Percentiles rank a stretch among this genome's conserved stretches.
Conservation (phyloP, 805 yeast species). For the Lipomyces spencermartinsiae region DNA sequence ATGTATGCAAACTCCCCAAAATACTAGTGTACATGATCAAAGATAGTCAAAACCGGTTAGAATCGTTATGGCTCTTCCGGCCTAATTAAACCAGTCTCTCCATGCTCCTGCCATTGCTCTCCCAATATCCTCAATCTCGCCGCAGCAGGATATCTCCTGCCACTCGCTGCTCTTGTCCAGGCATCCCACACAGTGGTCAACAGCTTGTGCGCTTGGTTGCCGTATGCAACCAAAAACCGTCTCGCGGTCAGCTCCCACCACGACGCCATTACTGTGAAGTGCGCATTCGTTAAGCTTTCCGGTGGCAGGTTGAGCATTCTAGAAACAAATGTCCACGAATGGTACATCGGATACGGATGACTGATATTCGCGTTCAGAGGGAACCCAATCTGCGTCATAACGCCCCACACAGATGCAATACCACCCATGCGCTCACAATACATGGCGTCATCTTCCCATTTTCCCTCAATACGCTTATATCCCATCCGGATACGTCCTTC, state of each 20-base stretch:
- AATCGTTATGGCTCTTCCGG: conserved; percentile 49
- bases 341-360: conserved; percentile 64
- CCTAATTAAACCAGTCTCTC: conserved; percentile 55
- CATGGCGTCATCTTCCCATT: conserved; percentile 61
- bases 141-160: conserved; percentile 71
- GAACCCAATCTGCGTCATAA: conserved; percentile 62
- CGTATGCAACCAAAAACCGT: conserved; percentile 63
- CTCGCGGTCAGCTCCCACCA: conserved; percentile 92
- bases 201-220: conserved; percentile 72
- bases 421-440: conserved; percentile 90
- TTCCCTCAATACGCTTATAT: conserved; percentile 66
- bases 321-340: conserved; percentile 76
- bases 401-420: conserved; percentile 79
- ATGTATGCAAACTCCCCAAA: neutral
- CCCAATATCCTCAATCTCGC: conserved; percentile 76
- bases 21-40: neutral
- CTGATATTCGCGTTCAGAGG: conserved; percentile 29
- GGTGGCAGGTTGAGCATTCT: conserved; percentile 66
- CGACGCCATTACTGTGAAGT: conserved; percentile 70
- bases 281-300: conserved; percentile 64
- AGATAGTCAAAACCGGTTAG: neutral
- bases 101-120: conserved; percentile 71
- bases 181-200: conserved; percentile 53
- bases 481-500: conserved; percentile 88
- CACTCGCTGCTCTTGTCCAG: conserved; percentile 62